Percentiles rank a stretch among this genome's conserved stretches.
phyloP scores from a whole-genome alignment of 73 alveolate genomes.

The Tetrahymena malaccensis region DNA sequence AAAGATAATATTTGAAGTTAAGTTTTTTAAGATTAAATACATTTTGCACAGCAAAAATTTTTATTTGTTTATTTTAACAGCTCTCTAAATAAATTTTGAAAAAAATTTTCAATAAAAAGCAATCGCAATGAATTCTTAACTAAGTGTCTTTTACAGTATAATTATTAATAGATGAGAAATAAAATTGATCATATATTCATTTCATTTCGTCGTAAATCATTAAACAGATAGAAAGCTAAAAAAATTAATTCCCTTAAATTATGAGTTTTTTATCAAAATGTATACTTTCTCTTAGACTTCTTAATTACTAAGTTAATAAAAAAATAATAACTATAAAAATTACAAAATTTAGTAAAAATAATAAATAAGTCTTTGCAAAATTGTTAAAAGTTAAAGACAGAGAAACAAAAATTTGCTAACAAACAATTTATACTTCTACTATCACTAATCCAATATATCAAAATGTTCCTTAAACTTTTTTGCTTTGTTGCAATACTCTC shows the following conservation, averaged over 20 bases:
- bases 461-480: not conserved
- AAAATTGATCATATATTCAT: not conserved
- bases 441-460: not conserved
- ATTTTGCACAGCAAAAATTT: not conserved
- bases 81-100: not conserved
- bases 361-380: not conserved
- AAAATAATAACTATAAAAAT: no score
- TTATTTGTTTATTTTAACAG: not conserved
- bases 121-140: not conserved
- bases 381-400: not conserved
- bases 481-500: not conserved
- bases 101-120: no score
- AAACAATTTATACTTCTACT: not conserved
- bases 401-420: not conserved
- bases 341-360: not conserved
- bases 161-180: no score
- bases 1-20: not conserved
- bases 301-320: no score
- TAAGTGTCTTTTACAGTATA: not conserved
- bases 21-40: no score
- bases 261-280: no score
- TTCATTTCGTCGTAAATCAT: not conserved
- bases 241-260: not conserved
- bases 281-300: not conserved
- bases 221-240: not conserved